Evolutionary conservation across 306 rosid genomes (phyloP).

Genomic region (Vigna nakashimae): DNA sequence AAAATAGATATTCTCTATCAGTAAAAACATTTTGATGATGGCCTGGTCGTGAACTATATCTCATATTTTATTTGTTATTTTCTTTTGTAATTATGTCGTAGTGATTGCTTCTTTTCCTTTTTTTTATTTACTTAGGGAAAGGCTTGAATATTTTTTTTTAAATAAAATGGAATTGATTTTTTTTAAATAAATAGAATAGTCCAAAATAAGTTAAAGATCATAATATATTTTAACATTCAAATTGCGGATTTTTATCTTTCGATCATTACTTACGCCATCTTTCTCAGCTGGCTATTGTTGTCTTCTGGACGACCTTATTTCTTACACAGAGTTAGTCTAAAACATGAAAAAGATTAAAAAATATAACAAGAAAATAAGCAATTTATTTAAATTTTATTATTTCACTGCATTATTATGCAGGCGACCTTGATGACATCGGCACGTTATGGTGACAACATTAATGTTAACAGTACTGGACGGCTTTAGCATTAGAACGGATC

Average conservation of each 20-base stretch:
- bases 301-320: conserved; percentile 21
- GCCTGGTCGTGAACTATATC: not conserved
- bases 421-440: conserved; percentile 49
- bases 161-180: no score
- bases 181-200: no score
- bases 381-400: conserved; percentile 9
- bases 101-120: not conserved
- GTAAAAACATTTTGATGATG: conserved; percentile 3
- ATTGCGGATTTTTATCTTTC: not conserved
- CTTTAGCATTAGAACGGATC: conserved; percentile 32
- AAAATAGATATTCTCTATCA: not conserved
- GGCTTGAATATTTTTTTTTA: no score
- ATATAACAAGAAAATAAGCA: not conserved
- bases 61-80: not conserved
- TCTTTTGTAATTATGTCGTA: not conserved
- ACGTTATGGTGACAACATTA: conserved; percentile 45
- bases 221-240: not conserved
- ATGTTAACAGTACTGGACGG: conserved; percentile 31
- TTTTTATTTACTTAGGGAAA: not conserved
- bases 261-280: conserved; percentile 12
- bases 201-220: not conserved
- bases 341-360: not conserved
- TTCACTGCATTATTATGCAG: conserved; percentile 34
- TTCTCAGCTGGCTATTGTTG: not conserved
- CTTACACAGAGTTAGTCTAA: not conserved